A percentile compares a stretch with the other conserved stretches of the same genome.
phyloP scores from a whole-genome alignment of 768 basidiomycete species.

The Rhizopogon sp. region DNA sequence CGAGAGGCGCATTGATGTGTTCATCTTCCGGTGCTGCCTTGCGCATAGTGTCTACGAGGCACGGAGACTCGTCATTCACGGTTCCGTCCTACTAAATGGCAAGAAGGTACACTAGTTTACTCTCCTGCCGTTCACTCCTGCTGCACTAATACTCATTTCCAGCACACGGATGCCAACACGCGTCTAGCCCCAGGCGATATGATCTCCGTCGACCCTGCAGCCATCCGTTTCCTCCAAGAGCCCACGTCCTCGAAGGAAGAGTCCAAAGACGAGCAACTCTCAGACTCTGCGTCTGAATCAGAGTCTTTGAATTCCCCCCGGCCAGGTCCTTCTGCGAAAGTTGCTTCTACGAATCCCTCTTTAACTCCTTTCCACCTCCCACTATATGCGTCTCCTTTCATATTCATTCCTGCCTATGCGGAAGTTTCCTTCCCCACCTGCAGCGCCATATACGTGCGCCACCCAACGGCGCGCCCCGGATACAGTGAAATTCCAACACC shows the following conservation, averaged over 20 bases:
- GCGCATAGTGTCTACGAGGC: slow-evolving; percentile 89
- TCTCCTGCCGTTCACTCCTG: background rate
- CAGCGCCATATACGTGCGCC: slow-evolving; percentile 88
- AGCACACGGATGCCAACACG: slow-evolving; percentile 84
- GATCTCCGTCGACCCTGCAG: slow-evolving; percentile 79
- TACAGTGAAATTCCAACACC: slow-evolving; percentile 96
- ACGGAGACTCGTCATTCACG: slow-evolving; percentile 78
- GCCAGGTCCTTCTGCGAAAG: background rate
- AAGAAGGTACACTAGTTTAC: slow-evolving; percentile 56
- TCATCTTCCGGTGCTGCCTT: slow-evolving; percentile 87
- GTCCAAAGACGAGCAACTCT: slow-evolving; percentile 4
- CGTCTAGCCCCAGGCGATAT: slow-evolving; percentile 92
- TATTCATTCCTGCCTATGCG: slow-evolving; percentile 91
- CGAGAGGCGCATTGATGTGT: slow-evolving; percentile 91
- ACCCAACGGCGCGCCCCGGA: slow-evolving; percentile 94
- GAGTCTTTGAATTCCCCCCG: background rate
- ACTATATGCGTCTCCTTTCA: slow-evolving; percentile 79
- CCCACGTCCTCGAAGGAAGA: slow-evolving; percentile 14
- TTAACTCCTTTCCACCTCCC: slow-evolving; percentile 84
- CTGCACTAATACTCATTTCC: slow-evolving; percentile 3
- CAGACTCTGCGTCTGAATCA: background rate
- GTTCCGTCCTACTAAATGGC: slow-evolving; percentile 86
- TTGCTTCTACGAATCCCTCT: slow-evolving; percentile 9
- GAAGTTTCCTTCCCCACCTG: slow-evolving; percentile 86
- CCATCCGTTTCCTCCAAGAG: slow-evolving; percentile 67